These are phyloP conservation scores for Lyophyllum shimeji DNA, from an alignment of 768 basidiomycete genomes.

Conservation along the genomic window DNA sequence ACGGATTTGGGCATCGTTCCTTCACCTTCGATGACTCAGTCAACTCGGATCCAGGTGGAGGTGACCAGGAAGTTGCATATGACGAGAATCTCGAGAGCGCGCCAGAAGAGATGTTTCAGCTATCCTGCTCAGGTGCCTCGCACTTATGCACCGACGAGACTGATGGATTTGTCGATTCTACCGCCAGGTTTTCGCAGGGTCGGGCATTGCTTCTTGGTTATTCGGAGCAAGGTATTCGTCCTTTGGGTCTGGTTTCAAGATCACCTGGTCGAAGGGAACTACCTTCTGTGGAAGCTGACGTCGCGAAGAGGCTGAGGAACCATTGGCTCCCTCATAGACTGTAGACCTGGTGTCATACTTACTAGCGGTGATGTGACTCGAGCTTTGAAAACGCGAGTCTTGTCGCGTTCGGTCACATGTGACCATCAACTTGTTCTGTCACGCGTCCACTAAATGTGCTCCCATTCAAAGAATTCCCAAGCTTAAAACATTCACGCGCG, in stretches of 20 bases:
- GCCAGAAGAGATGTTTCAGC: neutral
- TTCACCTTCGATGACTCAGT: neutral
- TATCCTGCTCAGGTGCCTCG: neutral
- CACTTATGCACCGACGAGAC: conserved; percentile 11
- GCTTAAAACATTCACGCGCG: too few species aligned
- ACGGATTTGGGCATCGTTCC: neutral
- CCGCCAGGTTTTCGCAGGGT: conserved; percentile 47
- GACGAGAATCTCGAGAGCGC: neutral
- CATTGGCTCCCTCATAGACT: conserved; percentile 70
- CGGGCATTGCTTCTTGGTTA: conserved; percentile 49
- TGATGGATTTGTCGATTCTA: conserved; percentile 5
- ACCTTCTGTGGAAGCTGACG: conserved; percentile 57
- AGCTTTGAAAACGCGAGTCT: neutral
- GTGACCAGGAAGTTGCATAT: neutral
- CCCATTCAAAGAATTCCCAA: too few species aligned
- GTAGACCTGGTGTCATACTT: too few species aligned
- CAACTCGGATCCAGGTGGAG: neutral
- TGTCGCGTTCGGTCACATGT: neutral
- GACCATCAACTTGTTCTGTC: too few species aligned
- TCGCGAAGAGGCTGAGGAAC: conserved; percentile 50
- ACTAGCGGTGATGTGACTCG: too few species aligned
- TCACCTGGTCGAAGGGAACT: conserved; percentile 22
- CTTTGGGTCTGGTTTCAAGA: neutral
- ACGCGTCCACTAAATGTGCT: neutral
- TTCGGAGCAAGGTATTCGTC: conserved; percentile 12